phyloP scores from a whole-genome alignment of 1,139 yeast genomes.

The Suhomyces ambrosiae region DNA sequence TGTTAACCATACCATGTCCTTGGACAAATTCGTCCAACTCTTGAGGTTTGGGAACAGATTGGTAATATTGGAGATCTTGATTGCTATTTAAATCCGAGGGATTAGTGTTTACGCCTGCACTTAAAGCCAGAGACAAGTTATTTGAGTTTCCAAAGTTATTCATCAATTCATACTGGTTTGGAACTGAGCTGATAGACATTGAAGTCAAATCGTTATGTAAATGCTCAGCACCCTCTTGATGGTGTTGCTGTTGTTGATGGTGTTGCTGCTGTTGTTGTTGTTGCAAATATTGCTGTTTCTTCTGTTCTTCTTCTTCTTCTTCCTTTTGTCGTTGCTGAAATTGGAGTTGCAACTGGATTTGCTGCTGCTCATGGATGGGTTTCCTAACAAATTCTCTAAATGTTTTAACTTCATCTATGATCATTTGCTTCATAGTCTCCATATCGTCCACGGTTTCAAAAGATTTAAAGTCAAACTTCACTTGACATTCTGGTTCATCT shows the following conservation, averaged over 20 bases:
- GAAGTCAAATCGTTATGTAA: conserved; percentile 13
- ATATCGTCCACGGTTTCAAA: conserved; percentile 88
- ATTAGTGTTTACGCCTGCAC: conserved; percentile 37
- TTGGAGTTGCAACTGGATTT: conserved; percentile 44
- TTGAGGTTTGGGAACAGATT: conserved; percentile 49
- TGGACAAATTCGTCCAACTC: conserved; percentile 46
- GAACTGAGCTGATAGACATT: conserved; percentile 12
- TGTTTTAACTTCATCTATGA: conserved; percentile 75
- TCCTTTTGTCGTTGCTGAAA: conserved; percentile 36
- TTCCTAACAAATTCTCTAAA: conserved; percentile 82
- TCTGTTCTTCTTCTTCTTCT: conserved; percentile 21
- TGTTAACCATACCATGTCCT: conserved; percentile 8
- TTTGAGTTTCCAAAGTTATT: conserved; percentile 13
- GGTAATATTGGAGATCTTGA: conserved; percentile 33
- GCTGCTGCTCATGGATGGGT: conserved; percentile 70
- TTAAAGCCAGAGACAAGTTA: conserved; percentile 18
- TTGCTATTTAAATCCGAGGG: conserved; percentile 26
- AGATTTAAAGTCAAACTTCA: conserved; percentile 78
- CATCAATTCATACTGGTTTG: conserved; percentile 19
- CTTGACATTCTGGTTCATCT: conserved; percentile 87
- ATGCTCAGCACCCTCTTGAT: conserved; percentile 12
- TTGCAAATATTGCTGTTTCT: conserved; percentile 18
- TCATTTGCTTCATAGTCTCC: conserved; percentile 73
- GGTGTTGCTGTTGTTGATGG: conserved; percentile 18
- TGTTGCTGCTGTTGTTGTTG: conserved; percentile 16